Percentiles rank a stretch among this genome's conserved stretches.
Conservation (phyloP, 176 grass and related monocot species). For the Ensete ventricosum region DNA sequence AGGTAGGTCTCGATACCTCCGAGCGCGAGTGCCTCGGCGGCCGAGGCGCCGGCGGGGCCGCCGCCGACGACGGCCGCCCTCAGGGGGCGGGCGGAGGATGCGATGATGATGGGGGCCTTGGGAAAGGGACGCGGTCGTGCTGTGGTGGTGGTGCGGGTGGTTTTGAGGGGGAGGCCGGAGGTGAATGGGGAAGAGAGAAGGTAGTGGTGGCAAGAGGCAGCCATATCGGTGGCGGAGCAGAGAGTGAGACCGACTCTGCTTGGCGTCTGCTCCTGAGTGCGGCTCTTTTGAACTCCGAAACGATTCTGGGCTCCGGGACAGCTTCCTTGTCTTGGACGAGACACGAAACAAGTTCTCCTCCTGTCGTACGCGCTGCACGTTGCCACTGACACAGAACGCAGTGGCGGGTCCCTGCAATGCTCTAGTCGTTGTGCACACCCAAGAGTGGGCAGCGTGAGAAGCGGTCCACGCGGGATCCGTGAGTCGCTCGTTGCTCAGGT, state of each 20-base stretch:
- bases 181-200: slow-evolving; percentile 11
- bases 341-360: too few relatives aligned
- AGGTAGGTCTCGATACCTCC: slow-evolving; percentile 57
- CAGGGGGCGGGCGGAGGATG: slow-evolving; percentile 24
- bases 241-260: neutral
- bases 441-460: too few relatives aligned
- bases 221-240: slow-evolving; percentile 3
- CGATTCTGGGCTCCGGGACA: too few relatives aligned
- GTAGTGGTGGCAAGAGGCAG: neutral
- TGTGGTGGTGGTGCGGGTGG: neutral
- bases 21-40: slow-evolving; percentile 55
- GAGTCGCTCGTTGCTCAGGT: too few relatives aligned
- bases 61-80: slow-evolving; percentile 77
- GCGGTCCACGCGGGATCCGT: too few relatives aligned
- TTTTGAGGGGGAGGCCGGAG: neutral
- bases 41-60: slow-evolving; percentile 72
- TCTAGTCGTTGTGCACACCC: too few relatives aligned
- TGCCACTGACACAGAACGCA: too few relatives aligned
- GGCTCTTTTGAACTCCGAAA: too few relatives aligned
- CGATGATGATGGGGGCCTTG: neutral
- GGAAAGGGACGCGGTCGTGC: neutral
- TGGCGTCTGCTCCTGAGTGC: too few relatives aligned
- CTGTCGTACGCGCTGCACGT: too few relatives aligned
- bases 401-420: too few relatives aligned
- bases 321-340: too few relatives aligned